These are phyloP conservation scores for Misopates orontium DNA, from an alignment of 257 asterid species.

Conservation along the genomic window DNA sequence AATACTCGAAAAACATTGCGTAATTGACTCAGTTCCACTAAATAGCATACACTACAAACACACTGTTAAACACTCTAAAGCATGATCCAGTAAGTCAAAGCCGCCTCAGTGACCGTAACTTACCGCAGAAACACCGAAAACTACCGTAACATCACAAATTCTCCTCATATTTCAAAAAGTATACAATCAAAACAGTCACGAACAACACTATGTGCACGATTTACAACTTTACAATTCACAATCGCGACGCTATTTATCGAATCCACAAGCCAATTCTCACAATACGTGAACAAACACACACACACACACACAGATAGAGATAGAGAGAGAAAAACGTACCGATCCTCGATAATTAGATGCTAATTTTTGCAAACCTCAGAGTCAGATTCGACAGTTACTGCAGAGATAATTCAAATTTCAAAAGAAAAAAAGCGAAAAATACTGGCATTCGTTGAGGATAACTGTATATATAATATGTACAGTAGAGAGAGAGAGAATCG, in stretches of 20 bases:
- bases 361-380: conserved; percentile 12
- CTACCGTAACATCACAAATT: conserved; percentile 5
- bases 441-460: conserved; percentile 10
- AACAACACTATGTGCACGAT: conserved; percentile 18
- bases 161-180: conserved; percentile 16
- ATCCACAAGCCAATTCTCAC: no score
- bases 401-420: conserved; percentile 26
- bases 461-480: conserved; percentile 7
- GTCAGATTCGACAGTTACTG: conserved; percentile 15
- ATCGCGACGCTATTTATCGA: no score
- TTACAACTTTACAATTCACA: conserved; percentile 19
- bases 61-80: conserved; percentile 12
- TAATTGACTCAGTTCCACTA: conserved; percentile 10
- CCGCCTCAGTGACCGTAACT: conserved; percentile 9
- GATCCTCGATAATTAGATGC: conserved; percentile 9
- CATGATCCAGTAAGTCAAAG: conserved; percentile 33
- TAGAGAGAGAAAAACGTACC: conserved; percentile 27
- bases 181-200: not conserved
- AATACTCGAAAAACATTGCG: not conserved
- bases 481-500: conserved; percentile 16
- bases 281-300: not conserved
- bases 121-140: conserved; percentile 15
- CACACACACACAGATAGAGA: conserved; percentile 12
- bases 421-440: conserved; percentile 16
- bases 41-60: not conserved